Evolutionary conservation across 768 basidiomycete species (phyloP), one percentile per base, ranked within the genome.

Genomic region (Collybiopsis luxurians): DNA sequence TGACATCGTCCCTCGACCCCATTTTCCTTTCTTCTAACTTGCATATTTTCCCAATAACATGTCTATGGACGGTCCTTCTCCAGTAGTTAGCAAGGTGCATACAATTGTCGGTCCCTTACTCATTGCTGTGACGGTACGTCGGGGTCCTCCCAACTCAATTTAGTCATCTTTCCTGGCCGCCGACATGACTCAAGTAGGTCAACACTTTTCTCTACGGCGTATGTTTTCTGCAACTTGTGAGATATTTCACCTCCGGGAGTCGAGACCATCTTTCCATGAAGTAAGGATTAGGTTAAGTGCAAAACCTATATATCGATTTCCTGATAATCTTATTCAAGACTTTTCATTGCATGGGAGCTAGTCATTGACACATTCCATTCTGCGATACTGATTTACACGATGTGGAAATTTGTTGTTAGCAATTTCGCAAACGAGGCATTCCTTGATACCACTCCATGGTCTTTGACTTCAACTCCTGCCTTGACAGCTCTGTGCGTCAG

Each of bases 321-420:
- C 6, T n/a, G 24, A 7, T 26, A n/a, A 19, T 6, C 6, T 44
- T 44, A n/a, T 17, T 6, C 19, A 27, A 63, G 60, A 15, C 52
- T 52, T 19, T 28, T 64, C 11, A 58, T 64, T 7, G 43, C 55
- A 1, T 64, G 56, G 55, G 63, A 62, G 28, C 44, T 64, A 2
- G 10, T 60, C 4, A 27, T 64, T 19, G 59, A 62, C n/a, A 64
- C 59, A 24, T 55, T 62, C 47, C 56, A 60, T 15, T 62, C 59
- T 27, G 53, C 53, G 7, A 38, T 40, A 7, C 30, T 61, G 26
- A 40, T 58, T 10, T 64, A 64, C 53, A 52, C 59, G 44, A 17
- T 64, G 1, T 64, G 63, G 63, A 36, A 60, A 36, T 64, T 53
- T 46, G 24, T 61, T 38, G 58, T 60, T 26, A 51, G 51, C 2